Evolutionary conservation across 2,329 filamentous ascomycete species (phyloP).

Genomic region (Aspergillus candidus): DNA sequence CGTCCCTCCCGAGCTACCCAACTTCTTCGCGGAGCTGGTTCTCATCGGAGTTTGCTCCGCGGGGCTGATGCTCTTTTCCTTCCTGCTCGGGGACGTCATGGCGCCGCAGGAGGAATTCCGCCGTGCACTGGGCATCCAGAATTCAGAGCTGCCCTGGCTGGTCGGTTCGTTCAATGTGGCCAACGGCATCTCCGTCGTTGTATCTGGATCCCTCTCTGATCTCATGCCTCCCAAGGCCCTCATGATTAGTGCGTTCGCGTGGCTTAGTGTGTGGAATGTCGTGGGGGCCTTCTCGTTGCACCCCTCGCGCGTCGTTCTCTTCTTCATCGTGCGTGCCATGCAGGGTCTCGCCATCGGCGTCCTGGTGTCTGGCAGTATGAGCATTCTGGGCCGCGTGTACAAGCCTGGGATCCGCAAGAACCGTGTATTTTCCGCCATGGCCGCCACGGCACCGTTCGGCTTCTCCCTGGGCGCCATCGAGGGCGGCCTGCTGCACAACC

Average conservation of each 20-base stretch:
- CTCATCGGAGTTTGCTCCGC: conserved; percentile 40
- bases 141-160: conserved; percentile 39
- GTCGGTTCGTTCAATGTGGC: conserved; percentile 39
- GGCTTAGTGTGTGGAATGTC: conserved; percentile 39
- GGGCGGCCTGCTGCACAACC: conserved; percentile 36
- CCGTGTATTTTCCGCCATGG: conserved; percentile 46
- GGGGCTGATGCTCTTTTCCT: conserved; percentile 40
- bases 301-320: conserved; percentile 29
- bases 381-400: conserved; percentile 44
- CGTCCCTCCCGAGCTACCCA: conserved; percentile 36
- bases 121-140: conserved; percentile 33
- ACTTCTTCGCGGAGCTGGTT: conserved; percentile 35
- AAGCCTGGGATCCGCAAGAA: conserved; percentile 42
- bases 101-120: conserved; percentile 36
- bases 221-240: conserved; percentile 37
- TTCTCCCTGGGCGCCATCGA: conserved; percentile 40
- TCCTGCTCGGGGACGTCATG: conserved; percentile 38
- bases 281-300: conserved; percentile 33
- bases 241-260: conserved; percentile 40
- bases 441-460: conserved; percentile 43
- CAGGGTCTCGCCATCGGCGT: conserved; percentile 47
- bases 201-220: conserved; percentile 34
- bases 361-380: conserved; percentile 45
- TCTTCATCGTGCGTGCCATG: conserved; percentile 37
- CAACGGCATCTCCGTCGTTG: conserved; percentile 39